Base-by-base conservation (phyloP, 371 early-diverging fungal species). In the Rhizopus arrhizus region DNA sequence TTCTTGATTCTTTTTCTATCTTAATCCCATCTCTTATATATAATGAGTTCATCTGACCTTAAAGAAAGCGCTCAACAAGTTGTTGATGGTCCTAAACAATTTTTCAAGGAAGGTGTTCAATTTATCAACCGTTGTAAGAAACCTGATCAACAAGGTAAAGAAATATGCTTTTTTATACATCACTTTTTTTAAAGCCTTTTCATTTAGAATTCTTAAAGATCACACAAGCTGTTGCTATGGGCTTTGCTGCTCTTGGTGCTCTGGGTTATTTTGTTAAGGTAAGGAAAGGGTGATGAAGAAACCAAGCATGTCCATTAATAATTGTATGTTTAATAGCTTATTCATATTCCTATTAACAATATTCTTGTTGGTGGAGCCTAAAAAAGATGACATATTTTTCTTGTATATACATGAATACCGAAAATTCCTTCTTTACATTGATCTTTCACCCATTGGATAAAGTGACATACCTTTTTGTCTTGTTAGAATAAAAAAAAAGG, bases 261-360 rank as follows among this genome's bases (percentile, higher is more conserved):
- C 91, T 97, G 68, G 97, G 98, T 45, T 98, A 93, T 75, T 91
- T 97, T 76, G 96, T 97, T 77, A 98, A 98, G 87, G 83, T 83
- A 72, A 59, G 16, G 29, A 13, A 48, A 16, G 13, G 42, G 5
- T 13, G 22, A 50, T 4, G 47, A 16, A 33, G 28, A 0, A 13
- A 45, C 45, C 34, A 35, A 16, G 32, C 16, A 15, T 16, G 11
- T 10, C 47, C 5, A 16, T 47, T 53, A 53, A 46, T 41, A 36
- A 40, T 42, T 16, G 11, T 40, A 51, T 22, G 15, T 40, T 9
- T 45, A 2, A 46, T 65, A 83, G 84, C 85, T 98, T 65, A 93
- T 98, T 66, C 99, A 98, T 80, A 98, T 98, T 74, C 99, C 99
- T 61, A 97, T 98, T 85, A 97, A 96, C 90, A 97, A 97, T 85